Evolutionary conservation across 1,284 basidiomycete genomes (phyloP).

Genomic region (Ceratobasidium theobromae): DNA sequence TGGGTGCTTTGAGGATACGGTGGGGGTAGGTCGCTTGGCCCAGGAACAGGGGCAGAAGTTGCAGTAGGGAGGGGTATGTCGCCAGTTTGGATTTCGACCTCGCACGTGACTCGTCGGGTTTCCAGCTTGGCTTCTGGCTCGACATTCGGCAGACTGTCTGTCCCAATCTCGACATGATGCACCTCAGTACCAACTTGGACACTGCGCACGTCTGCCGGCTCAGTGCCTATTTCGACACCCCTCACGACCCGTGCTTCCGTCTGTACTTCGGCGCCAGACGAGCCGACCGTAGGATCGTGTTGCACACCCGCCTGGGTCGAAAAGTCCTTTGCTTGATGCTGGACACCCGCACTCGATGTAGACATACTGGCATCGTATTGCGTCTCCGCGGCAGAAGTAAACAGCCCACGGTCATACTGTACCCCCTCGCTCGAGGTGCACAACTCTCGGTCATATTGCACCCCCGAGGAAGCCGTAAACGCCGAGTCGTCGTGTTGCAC

Average conservation of each 20-base stretch:
- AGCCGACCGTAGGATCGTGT: not conserved
- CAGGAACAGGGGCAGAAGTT: slow-evolving; percentile 39
- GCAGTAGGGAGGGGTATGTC: slow-evolving; percentile 39
- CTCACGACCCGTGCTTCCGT: not conserved
- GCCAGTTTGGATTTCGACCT: slow-evolving; percentile 68
- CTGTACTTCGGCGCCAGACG: not conserved
- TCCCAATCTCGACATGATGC: slow-evolving; percentile 49
- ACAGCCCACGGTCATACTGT: not conserved
- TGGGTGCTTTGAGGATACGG: slow-evolving; percentile 59
- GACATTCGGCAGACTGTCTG: too few relatives aligned
- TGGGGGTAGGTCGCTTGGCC: slow-evolving; percentile 60
- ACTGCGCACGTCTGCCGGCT: not conserved
- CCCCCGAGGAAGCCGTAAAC: slow-evolving; percentile 36
- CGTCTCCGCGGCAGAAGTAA: not conserved
- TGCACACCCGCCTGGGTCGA: slow-evolving; percentile 24
- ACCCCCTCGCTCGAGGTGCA: not conserved
- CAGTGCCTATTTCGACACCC: slow-evolving; percentile 6
- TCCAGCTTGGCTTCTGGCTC: slow-evolving; percentile 43
- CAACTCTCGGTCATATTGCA: slow-evolving; percentile 5
- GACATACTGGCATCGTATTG: slow-evolving; percentile 1
- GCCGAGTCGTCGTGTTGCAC: slow-evolving; percentile 30
- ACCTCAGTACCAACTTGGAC: slow-evolving; percentile 11
- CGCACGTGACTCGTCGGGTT: slow-evolving; percentile 45
- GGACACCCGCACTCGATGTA: slow-evolving; percentile 4
- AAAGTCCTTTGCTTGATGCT: slow-evolving; percentile 8